Conservation (phyloP, 1,284 basidiomycete species). For the Microbotryum violaceum region DNA sequence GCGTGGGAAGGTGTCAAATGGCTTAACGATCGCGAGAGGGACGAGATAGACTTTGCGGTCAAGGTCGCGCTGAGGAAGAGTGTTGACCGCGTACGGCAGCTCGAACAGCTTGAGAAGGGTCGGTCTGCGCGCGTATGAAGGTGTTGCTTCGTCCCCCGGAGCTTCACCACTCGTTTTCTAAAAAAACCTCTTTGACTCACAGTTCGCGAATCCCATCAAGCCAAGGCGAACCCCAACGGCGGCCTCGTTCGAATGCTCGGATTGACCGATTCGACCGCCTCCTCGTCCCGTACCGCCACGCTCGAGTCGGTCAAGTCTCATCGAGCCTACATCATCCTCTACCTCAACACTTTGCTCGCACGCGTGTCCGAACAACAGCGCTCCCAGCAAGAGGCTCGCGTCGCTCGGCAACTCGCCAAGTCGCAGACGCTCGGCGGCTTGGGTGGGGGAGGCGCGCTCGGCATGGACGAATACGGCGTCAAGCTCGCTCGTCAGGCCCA, state of each 20-base stretch:
- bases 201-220: conserved; percentile 30
- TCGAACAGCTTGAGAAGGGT: conserved; percentile 80
- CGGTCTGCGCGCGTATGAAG: conserved; percentile 38
- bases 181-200: conserved; percentile 17
- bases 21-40: conserved; percentile 74
- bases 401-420: conserved; percentile 70
- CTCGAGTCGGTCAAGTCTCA: conserved; percentile 68
- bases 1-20: conserved; percentile 61
- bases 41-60: conserved; percentile 83
- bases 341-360: conserved; percentile 66
- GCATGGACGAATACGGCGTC: conserved; percentile 21
- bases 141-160: neutral
- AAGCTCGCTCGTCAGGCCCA: conserved; percentile 12
- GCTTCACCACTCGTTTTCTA: conserved; percentile 3
- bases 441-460: conserved; percentile 24
- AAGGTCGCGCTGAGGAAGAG: conserved; percentile 71
- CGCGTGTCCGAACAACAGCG: conserved; percentile 68
- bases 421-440: conserved; percentile 61
- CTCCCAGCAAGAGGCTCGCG: conserved; percentile 78
- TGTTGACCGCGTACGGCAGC: conserved; percentile 71
- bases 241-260: conserved; percentile 37
- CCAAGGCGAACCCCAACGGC: conserved; percentile 10
- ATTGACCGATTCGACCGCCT: conserved; percentile 57
- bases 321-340: conserved; percentile 75
- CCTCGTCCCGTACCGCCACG: conserved; percentile 51